phyloP scores from a whole-genome alignment of 2,329 filamentous ascomycete genomes.

The Tolypocladium cylindrosporum region DNA sequence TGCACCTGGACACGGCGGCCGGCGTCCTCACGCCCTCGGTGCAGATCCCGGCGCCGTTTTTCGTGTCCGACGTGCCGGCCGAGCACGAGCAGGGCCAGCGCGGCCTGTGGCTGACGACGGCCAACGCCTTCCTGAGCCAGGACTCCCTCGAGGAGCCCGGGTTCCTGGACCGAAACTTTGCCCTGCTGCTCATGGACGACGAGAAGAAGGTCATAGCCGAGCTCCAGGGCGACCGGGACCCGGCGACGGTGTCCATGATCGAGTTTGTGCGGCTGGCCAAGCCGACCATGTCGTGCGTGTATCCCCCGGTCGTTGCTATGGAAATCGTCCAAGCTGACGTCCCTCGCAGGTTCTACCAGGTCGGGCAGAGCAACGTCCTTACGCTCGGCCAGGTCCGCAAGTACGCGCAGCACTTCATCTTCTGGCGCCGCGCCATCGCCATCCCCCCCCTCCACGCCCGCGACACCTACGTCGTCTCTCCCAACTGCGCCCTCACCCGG shows the following conservation, averaged over 20 bases:
- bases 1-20: slow-evolving; percentile 58
- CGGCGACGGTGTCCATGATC: slow-evolving; percentile 66
- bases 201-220: slow-evolving; percentile 64
- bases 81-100: slow-evolving; percentile 59
- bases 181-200: slow-evolving; percentile 74
- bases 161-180: slow-evolving; percentile 76
- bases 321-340: not conserved
- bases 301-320: not conserved
- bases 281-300: slow-evolving; percentile 50
- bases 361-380: slow-evolving; percentile 61
- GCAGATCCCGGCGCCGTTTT: slow-evolving; percentile 56
- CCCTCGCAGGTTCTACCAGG: slow-evolving; percentile 47
- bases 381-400: slow-evolving; percentile 73
- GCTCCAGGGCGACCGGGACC: slow-evolving; percentile 67
- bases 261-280: slow-evolving; percentile 71
- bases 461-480: slow-evolving; percentile 85
- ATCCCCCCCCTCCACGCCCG: slow-evolving; percentile 84
- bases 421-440: slow-evolving; percentile 87
- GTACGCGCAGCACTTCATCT: slow-evolving; percentile 86
- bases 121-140: slow-evolving; percentile 62
- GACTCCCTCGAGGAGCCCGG: slow-evolving; percentile 57
- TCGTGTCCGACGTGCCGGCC: slow-evolving; percentile 62
- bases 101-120: slow-evolving; percentile 80
- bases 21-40: slow-evolving; percentile 52
- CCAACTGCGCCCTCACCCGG: slow-evolving; percentile 70